phyloP scores from a whole-genome alignment of 257 asterid genomes.

The Handroanthus guayacan region DNA sequence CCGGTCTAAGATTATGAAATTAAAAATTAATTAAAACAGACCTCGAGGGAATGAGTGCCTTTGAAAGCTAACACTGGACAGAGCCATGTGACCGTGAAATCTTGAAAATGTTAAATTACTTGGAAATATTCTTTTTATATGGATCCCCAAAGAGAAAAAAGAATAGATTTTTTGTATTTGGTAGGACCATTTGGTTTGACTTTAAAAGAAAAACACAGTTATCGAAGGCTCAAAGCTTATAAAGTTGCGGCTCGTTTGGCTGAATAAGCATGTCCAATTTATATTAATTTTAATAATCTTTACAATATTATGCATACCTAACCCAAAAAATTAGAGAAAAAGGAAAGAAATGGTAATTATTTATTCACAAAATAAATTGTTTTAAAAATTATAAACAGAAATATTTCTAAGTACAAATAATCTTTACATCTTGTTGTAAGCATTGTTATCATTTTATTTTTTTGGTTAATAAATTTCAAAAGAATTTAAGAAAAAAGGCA shows the following conservation, averaged over 20 bases:
- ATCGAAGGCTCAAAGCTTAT: too few relatives aligned
- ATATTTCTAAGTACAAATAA: too few relatives aligned
- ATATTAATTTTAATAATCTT: too few relatives aligned
- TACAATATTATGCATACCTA: neutral
- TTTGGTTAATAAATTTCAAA: too few relatives aligned
- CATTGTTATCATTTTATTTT: too few relatives aligned
- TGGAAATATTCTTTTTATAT: conserved; percentile 6
- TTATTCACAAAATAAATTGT: neutral
- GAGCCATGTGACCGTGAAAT: conserved; percentile 32
- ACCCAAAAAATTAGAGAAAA: too few relatives aligned
- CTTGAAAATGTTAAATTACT: conserved; percentile 28
- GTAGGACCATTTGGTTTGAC: conserved; percentile 30
- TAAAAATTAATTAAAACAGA: conserved; percentile 16
- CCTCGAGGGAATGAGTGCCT: neutral
- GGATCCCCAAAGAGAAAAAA: neutral
- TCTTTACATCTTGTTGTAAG: too few relatives aligned
- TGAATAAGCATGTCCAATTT: neutral
- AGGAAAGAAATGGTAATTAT: too few relatives aligned
- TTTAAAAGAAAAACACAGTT: neutral
- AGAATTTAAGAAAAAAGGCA: too few relatives aligned
- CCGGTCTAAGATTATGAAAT: conserved; percentile 20
- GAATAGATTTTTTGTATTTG: neutral
- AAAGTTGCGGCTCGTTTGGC: too few relatives aligned
- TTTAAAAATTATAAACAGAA: too few relatives aligned
- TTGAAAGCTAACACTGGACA: neutral